These are phyloP conservation scores for Trichoderma sp. DNA, from an alignment of 2,329 filamentous ascomycete genomes.

Conservation along the genomic window DNA sequence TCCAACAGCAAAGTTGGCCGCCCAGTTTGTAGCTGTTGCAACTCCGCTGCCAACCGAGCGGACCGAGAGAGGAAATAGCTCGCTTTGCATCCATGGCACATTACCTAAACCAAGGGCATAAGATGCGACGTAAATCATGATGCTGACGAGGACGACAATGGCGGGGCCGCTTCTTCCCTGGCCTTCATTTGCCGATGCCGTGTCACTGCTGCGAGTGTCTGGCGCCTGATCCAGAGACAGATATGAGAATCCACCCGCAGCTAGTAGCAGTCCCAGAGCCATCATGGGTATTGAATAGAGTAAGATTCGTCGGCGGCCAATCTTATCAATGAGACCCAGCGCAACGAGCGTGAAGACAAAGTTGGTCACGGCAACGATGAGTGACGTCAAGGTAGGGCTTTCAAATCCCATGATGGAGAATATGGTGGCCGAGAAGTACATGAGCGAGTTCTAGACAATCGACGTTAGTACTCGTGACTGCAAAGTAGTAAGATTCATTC, in stretches of 20 bases:
- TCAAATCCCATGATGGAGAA: slow-evolving; percentile 76
- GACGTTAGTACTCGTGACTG: slow-evolving; percentile 7
- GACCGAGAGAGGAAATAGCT: slow-evolving; percentile 80
- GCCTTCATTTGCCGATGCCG: slow-evolving; percentile 23
- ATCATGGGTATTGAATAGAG: slow-evolving; percentile 84
- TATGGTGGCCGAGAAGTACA: slow-evolving; percentile 88
- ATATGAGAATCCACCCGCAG: slow-evolving; percentile 71
- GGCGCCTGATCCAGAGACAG: slow-evolving; percentile 49
- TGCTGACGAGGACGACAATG: slow-evolving; percentile 66
- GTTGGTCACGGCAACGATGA: slow-evolving; percentile 81
- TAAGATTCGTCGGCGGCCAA: slow-evolving; percentile 78
- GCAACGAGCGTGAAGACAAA: slow-evolving; percentile 77
- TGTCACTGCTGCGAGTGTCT: slow-evolving; percentile 27
- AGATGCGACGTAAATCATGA: slow-evolving; percentile 80
- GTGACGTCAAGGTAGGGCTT: slow-evolving; percentile 75
- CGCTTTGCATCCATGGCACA: slow-evolving; percentile 94
- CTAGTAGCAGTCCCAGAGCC: slow-evolving; percentile 69
- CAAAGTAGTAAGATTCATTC: background rate
- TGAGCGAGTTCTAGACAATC: slow-evolving; percentile 69
- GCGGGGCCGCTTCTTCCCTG: slow-evolving; percentile 42
- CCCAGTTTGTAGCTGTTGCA: slow-evolving; percentile 83
- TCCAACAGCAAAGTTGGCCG: slow-evolving; percentile 81
- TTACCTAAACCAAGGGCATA: slow-evolving; percentile 89
- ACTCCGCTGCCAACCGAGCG: slow-evolving; percentile 71
- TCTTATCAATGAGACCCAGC: slow-evolving; percentile 73